A percentile compares a stretch with the other conserved stretches of the same genome.
Evolutionary conservation across 148 eudicot species (phyloP).

Genomic region (Vaccinium corymbosum): DNA sequence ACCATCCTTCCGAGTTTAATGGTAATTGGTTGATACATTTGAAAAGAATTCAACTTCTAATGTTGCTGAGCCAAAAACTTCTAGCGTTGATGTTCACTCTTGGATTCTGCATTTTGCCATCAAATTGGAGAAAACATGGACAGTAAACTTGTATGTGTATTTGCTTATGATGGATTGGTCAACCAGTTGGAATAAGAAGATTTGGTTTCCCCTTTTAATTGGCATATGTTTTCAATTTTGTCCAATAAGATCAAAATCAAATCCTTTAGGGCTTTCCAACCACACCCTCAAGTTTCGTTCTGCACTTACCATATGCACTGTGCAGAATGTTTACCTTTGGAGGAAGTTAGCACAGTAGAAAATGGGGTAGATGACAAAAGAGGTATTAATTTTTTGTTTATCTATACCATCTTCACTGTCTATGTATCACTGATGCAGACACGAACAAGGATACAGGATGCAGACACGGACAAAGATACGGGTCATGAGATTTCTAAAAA

Average conservation of each 20-base stretch:
- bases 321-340: not conserved
- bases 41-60: not conserved
- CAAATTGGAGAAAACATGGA: constrained; percentile 2
- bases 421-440: too few species aligned
- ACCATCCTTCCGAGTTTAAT: not conserved
- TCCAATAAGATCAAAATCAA: not conserved
- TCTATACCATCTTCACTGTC: not conserved
- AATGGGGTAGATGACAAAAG: not conserved
- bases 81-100: not conserved
- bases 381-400: not conserved
- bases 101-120: not conserved
- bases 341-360: not conserved
- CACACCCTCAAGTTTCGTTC: not conserved
- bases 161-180: not conserved
- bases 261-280: not conserved
- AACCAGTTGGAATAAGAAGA: not conserved
- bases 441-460: too few species aligned
- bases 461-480: too few species aligned
- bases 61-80: not conserved
- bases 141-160: not conserved
- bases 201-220: not conserved
- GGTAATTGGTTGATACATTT: not conserved
- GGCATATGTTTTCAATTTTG: not conserved
- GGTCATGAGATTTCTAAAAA: too few species aligned
- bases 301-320: not conserved